A percentile compares a stretch with the other conserved stretches of the same genome.
These are phyloP conservation scores for Botryotinia narcissicola DNA, from an alignment of 2,329 filamentous ascomycete genomes.

Conservation along the genomic window DNA sequence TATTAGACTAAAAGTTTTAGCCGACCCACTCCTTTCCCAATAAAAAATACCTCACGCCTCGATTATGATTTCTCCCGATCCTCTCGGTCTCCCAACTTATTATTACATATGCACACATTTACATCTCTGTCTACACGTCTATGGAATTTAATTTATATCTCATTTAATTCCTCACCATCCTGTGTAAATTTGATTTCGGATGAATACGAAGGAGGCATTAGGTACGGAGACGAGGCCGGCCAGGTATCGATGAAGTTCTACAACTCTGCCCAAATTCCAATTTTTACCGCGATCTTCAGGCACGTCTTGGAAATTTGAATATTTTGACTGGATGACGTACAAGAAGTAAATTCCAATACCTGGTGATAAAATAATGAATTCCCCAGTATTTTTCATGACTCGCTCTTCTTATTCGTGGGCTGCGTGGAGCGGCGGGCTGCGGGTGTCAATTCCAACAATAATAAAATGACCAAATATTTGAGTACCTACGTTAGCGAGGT, in stretches of 20 bases:
- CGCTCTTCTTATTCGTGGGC: not conserved
- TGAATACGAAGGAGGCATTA: not conserved
- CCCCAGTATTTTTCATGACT: not conserved
- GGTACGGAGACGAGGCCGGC: not conserved
- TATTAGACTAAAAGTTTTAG: conserved; percentile 1
- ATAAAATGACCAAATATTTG: not conserved
- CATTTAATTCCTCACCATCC: not conserved
- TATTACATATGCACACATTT: not conserved
- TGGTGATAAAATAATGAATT: not conserved
- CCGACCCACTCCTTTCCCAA: not conserved
- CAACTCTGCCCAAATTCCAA: not conserved
- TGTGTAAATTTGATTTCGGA: not conserved
- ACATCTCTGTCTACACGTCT: not conserved
- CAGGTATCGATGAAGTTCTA: not conserved
- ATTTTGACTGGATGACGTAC: not conserved
- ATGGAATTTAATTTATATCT: not conserved
- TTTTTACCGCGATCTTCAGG: not conserved
- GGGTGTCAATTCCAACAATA: not conserved
- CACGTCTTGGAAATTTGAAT: not conserved
- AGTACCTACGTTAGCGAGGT: not conserved
- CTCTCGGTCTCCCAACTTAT: not conserved
- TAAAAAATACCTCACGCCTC: conserved; percentile 12
- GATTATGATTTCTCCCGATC: not conserved
- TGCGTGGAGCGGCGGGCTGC: not conserved
- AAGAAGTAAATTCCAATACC: not conserved